phyloP scores from a whole-genome alignment of 345 rosid genomes.

The Acer campestre region DNA sequence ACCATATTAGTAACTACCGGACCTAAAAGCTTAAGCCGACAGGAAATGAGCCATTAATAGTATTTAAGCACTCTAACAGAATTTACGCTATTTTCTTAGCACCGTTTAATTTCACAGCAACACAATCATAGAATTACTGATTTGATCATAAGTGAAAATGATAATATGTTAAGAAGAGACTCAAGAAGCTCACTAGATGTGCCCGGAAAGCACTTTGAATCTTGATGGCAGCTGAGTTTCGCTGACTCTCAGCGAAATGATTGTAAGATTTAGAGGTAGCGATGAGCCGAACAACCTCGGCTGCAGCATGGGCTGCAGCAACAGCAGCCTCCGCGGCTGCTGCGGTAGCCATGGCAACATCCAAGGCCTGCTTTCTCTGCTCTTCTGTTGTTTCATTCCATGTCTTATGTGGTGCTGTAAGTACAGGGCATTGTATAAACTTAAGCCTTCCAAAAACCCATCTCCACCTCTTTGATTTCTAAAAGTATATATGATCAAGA shows the following conservation, averaged over 20 bases:
- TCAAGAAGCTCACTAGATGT: constrained; percentile 60
- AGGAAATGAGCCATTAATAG: no score
- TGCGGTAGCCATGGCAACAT: constrained; percentile 82
- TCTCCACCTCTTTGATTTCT: constrained; percentile 60
- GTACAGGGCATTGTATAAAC: constrained; percentile 51
- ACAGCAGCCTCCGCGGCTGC: constrained; percentile 94
- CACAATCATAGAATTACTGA: not conserved
- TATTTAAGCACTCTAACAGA: no score
- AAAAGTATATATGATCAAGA: not conserved
- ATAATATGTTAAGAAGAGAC: not conserved
- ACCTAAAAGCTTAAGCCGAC: no score
- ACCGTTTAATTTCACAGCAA: not conserved
- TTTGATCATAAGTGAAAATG: not conserved
- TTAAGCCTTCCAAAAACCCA: constrained; percentile 56
- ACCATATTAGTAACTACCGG: no score
- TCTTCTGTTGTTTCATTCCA: constrained; percentile 62
- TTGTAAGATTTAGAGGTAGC: constrained; percentile 41
- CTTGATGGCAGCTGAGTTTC: constrained; percentile 57
- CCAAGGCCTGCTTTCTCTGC: constrained; percentile 76
- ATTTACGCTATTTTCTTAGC: not conserved
- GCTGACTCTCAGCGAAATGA: constrained; percentile 30
- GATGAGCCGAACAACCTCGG: constrained; percentile 80
- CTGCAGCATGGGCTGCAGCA: constrained; percentile 87
- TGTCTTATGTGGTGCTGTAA: constrained; percentile 39
- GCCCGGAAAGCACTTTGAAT: constrained; percentile 84